A percentile compares a stretch with the other conserved stretches of the same genome.
phyloP scores from a whole-genome alignment of 257 asterid genomes.

The Penstemon davidsonii region DNA sequence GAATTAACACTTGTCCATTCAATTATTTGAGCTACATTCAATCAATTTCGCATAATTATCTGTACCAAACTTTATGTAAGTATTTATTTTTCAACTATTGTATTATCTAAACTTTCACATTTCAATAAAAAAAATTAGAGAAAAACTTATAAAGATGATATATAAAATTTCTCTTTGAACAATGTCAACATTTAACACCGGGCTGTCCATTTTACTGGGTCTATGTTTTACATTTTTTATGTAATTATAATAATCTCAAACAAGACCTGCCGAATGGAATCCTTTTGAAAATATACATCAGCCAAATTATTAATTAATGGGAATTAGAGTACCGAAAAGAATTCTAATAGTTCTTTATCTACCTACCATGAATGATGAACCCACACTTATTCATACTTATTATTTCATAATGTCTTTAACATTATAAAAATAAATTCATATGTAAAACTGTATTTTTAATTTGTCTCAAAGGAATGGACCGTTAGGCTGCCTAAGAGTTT shows the following conservation, averaged over 20 bases:
- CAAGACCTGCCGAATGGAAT: background rate
- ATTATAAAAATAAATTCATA: background rate
- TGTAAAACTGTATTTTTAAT: too few species aligned
- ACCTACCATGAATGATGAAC: conserved; percentile 34
- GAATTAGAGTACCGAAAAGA: background rate
- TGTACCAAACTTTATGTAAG: background rate
- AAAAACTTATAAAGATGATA: too few species aligned
- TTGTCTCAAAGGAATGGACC: too few species aligned
- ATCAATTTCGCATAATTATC: too few species aligned
- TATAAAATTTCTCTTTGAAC: too few species aligned
- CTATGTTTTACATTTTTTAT: background rate
- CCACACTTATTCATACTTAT: conserved; percentile 15
- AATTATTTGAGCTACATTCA: too few species aligned
- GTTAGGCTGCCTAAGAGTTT: too few species aligned
- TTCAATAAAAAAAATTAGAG: too few species aligned
- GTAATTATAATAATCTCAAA: background rate
- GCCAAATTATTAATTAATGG: background rate
- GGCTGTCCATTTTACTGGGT: conserved; percentile 14
- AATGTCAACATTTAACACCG: background rate
- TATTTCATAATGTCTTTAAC: background rate
- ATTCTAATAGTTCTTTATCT: conserved; percentile 14
- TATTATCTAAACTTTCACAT: too few species aligned
- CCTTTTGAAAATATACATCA: background rate
- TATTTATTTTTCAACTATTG: too few species aligned
- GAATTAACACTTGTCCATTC: too few species aligned